Percentiles rank a stretch among this genome's conserved stretches.
Conservation (phyloP, 2,329 filamentous ascomycete genomes). For the Ascochyta viciae-villosae region DNA sequence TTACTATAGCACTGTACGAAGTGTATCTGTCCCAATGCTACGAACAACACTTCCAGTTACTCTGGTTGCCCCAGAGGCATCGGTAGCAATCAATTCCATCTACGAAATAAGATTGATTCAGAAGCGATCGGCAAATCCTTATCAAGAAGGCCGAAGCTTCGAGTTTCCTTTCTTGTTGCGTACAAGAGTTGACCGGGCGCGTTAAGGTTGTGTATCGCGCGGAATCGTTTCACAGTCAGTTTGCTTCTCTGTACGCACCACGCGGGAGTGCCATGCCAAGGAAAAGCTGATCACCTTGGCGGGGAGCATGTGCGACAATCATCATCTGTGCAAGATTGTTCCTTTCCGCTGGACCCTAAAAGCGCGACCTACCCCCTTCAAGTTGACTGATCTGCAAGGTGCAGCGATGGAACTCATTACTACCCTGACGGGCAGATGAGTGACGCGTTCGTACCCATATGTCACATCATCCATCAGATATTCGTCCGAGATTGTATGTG, state of each 20-base stretch:
- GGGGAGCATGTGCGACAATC: slow-evolving; percentile 19
- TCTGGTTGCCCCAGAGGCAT: no score
- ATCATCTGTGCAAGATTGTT: slow-evolving; percentile 19
- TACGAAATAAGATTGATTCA: neutral
- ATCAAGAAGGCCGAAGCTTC: neutral
- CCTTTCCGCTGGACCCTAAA: neutral
- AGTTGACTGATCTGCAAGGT: neutral
- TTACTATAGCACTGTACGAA: slow-evolving; percentile 7
- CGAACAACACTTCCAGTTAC: no score
- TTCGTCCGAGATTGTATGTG: neutral
- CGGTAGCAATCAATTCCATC: neutral
- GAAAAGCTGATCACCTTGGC: slow-evolving; percentile 29
- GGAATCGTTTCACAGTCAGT: slow-evolving; percentile 7
- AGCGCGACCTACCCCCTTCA: neutral
- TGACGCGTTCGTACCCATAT: neutral
- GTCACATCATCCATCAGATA: neutral
- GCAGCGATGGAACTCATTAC: neutral
- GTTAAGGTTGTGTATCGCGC: slow-evolving; percentile 3
- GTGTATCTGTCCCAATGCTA: no score
- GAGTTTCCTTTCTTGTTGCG: slow-evolving; percentile 21
- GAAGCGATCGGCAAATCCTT: neutral
- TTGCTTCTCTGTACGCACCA: neutral
- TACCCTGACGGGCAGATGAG: no score
- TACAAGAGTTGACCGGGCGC: slow-evolving; percentile 18
- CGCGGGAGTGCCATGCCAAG: slow-evolving; percentile 29